Evolutionary conservation across 2,329 filamentous ascomycete genomes (phyloP).

Genomic region (Exophiala spinifera): DNA sequence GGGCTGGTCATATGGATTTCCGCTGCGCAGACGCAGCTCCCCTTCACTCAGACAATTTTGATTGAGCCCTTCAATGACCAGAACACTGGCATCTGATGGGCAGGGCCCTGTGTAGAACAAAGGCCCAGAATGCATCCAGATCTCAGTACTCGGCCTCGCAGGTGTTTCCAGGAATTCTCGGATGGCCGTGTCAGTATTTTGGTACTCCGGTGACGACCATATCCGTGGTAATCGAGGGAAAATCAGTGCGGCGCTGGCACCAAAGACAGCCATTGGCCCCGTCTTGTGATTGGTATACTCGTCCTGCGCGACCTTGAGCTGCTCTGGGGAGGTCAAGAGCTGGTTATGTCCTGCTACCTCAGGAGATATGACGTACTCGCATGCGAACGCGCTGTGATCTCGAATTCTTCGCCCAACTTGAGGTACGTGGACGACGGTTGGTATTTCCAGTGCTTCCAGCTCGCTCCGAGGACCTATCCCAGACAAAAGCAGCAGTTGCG

Average conservation of each 20-base stretch:
- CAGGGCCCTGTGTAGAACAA: neutral
- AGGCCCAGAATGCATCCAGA: neutral
- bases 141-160: neutral
- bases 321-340: neutral
- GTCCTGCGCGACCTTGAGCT: neutral
- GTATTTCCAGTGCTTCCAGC: conserved; percentile 53
- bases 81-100: neutral
- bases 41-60: neutral
- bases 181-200: neutral
- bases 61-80: neutral
- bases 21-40: neutral
- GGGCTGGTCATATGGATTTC: conserved; percentile 28
- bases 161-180: neutral
- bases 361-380: neutral
- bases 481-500: conserved; percentile 62
- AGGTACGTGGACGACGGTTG: conserved; percentile 52
- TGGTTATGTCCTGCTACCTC: neutral
- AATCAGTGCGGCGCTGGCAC: neutral
- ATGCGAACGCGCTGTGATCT: conserved; percentile 42
- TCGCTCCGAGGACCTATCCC: conserved; percentile 58
- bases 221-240: neutral
- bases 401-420: conserved; percentile 64
- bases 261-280: neutral
- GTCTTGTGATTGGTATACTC: neutral
- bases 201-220: neutral